These are phyloP conservation scores for Spathaspora gorwiae DNA, from an alignment of 805 yeast genomes.

Conservation along the genomic window DNA sequence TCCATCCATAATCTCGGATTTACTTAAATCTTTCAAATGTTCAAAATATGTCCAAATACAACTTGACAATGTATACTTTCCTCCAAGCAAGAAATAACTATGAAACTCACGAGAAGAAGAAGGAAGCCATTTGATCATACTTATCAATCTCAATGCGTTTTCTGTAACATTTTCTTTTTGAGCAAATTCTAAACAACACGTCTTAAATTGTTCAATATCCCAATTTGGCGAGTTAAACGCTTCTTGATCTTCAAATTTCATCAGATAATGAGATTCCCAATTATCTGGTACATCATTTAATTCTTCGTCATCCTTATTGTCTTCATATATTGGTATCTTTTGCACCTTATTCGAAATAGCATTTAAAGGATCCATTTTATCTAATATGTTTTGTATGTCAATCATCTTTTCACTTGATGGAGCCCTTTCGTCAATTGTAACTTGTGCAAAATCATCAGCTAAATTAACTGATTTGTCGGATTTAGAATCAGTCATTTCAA, in stretches of 20 bases:
- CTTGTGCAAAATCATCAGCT: constrained; percentile 26
- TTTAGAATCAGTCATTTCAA: neutral
- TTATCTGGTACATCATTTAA: constrained; percentile 23
- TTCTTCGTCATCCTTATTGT: constrained; percentile 36
- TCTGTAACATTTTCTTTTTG: neutral
- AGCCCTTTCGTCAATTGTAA: constrained; percentile 17
- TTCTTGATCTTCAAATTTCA: constrained; percentile 10
- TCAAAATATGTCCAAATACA: constrained; percentile 18
- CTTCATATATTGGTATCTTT: constrained; percentile 39
- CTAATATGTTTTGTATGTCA: constrained; percentile 31
- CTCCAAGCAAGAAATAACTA: constrained; percentile 13
- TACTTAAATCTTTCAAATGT: constrained; percentile 1
- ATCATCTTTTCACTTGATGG: constrained; percentile 9
- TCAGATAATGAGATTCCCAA: constrained; percentile 38
- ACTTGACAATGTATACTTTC: constrained; percentile 12
- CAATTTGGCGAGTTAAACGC: neutral
- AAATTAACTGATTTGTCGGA: neutral
- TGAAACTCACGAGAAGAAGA: constrained; percentile 10
- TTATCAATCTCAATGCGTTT: constrained; percentile 1
- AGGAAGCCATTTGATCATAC: constrained; percentile 5
- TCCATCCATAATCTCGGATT: constrained; percentile 21
- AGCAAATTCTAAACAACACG: constrained; percentile 1
- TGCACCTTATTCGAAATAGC: constrained; percentile 28
- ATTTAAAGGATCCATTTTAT: constrained; percentile 39
- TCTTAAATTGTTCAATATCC: constrained; percentile 4